A percentile compares a stretch with the other conserved stretches of the same genome.
These are phyloP conservation scores for Cordyceps tenuipes DNA, from an alignment of 2,329 filamentous ascomycete genomes.

Conservation along the genomic window DNA sequence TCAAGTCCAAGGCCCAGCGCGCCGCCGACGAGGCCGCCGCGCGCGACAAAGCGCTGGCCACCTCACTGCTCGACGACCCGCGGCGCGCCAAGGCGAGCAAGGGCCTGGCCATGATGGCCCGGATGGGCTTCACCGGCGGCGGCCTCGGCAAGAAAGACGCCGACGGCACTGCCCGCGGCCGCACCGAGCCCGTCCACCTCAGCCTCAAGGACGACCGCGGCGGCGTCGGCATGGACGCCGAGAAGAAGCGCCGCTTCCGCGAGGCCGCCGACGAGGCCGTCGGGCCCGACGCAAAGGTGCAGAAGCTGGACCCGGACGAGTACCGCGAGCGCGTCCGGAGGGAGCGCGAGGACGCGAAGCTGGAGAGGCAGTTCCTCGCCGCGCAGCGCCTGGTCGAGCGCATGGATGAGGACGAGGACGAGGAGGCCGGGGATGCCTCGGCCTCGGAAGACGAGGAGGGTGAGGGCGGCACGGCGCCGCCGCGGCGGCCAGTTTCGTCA, in stretches of 20 bases:
- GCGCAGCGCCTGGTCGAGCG: slow-evolving; percentile 79
- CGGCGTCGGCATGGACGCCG: slow-evolving; percentile 76
- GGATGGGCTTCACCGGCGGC: slow-evolving; percentile 81
- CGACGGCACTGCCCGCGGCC: slow-evolving; percentile 26
- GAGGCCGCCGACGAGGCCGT: slow-evolving; percentile 52
- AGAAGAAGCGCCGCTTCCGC: slow-evolving; percentile 68
- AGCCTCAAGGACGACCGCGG: slow-evolving; percentile 69
- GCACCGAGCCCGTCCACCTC: slow-evolving; percentile 65
- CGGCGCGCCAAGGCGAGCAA: slow-evolving; percentile 58
- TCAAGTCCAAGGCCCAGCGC: slow-evolving; percentile 76
- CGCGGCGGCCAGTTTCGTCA: slow-evolving; percentile 26
- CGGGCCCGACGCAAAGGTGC: slow-evolving; percentile 47
- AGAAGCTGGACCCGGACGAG: slow-evolving; percentile 56
- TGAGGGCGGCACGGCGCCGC: neutral
- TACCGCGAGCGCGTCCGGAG: slow-evolving; percentile 64
- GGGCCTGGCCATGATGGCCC: slow-evolving; percentile 92
- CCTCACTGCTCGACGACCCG: slow-evolving; percentile 56
- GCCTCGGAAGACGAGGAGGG: neutral
- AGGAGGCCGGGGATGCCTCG: slow-evolving; percentile 19
- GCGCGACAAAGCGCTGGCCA: slow-evolving; percentile 68
- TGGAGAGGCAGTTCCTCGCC: slow-evolving; percentile 62
- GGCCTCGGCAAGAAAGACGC: slow-evolving; percentile 56
- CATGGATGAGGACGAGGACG: slow-evolving; percentile 51
- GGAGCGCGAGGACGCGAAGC: slow-evolving; percentile 59
- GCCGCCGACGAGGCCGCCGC: slow-evolving; percentile 63